Conservation (phyloP, 1,139 yeast species). For the Lodderomyces parapsilosis region DNA sequence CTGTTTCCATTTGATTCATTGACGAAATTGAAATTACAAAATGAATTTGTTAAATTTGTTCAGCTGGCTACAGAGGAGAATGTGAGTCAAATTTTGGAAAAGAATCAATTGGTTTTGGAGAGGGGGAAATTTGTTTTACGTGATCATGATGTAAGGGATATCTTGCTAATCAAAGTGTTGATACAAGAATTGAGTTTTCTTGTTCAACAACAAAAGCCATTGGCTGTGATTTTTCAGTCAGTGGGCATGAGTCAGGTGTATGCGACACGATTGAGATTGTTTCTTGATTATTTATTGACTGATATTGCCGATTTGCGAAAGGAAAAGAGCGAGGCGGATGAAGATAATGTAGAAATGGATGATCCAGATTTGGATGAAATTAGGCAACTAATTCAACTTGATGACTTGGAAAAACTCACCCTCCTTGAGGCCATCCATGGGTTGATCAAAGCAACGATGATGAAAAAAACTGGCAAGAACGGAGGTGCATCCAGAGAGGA, state of each 20-base stretch:
- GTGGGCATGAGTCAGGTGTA: slow-evolving; percentile 16
- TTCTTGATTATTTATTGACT: slow-evolving; percentile 37
- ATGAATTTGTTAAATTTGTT: slow-evolving; percentile 33
- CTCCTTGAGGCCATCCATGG: slow-evolving; percentile 32
- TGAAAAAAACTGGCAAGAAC: slow-evolving; percentile 14
- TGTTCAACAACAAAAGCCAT: slow-evolving; percentile 5
- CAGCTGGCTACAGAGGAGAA: slow-evolving; percentile 20
- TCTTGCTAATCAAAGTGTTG: slow-evolving; percentile 39
- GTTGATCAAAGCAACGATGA: slow-evolving; percentile 16
- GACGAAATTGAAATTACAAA: slow-evolving; percentile 28
- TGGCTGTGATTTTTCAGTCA: slow-evolving; percentile 6
- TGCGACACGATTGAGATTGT: slow-evolving; percentile 29
- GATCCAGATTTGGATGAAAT: slow-evolving; percentile 21
- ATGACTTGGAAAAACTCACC: slow-evolving; percentile 18
- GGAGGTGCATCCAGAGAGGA: slow-evolving; percentile 6
- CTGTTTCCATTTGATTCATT: slow-evolving; percentile 20
- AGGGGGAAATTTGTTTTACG: slow-evolving; percentile 20
- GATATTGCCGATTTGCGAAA: slow-evolving; percentile 32
- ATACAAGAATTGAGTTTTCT: slow-evolving; percentile 19
- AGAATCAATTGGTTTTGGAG: slow-evolving; percentile 22
- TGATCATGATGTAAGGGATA: slow-evolving; percentile 25
- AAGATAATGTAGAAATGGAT: slow-evolving; percentile 7
- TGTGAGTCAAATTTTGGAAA: slow-evolving; percentile 19
- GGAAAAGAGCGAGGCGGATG: slow-evolving; percentile 9
- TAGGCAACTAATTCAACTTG: slow-evolving; percentile 23